Evolutionary conservation across 2,329 filamentous ascomycete genomes (phyloP).

Genomic region (Chaetothyriales sp.): DNA sequence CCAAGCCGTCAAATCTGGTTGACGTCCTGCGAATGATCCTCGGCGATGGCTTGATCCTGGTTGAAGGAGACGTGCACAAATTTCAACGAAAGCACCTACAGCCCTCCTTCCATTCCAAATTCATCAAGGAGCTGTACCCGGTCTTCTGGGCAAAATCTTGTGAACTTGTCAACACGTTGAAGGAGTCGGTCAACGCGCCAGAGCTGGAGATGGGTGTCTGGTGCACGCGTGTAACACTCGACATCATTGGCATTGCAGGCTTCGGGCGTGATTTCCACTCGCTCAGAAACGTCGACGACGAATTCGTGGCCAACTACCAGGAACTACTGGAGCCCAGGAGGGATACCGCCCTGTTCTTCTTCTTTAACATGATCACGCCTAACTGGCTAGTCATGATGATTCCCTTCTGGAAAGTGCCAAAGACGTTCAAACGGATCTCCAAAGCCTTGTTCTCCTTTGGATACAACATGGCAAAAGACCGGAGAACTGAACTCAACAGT

Average conservation of each 20-base stretch:
- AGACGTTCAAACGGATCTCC: constrained; percentile 25
- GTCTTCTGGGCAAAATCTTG: constrained; percentile 1
- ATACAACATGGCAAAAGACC: constrained; percentile 22
- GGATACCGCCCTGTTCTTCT: constrained; percentile 38
- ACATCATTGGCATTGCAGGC: constrained; percentile 40
- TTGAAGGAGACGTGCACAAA: constrained; percentile 3
- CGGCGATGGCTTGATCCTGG: constrained; percentile 1
- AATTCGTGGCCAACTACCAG: constrained; percentile 43
- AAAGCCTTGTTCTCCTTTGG: constrained; percentile 25
- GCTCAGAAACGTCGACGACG: constrained; percentile 44
- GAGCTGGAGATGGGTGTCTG: constrained; percentile 18
- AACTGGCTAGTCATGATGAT: constrained; percentile 40
- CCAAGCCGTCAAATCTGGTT: background rate
- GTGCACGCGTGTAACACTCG: constrained; percentile 33
- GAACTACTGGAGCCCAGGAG: constrained; percentile 37
- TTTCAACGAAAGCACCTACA: constrained; percentile 1
- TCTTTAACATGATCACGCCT: constrained; percentile 48
- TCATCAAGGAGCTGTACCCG: constrained; percentile 3
- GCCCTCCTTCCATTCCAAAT: background rate
- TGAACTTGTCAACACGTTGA: background rate
- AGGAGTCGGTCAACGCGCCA: constrained; percentile 19
- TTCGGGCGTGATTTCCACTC: constrained; percentile 41
- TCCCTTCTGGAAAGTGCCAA: constrained; percentile 20
- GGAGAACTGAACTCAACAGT: constrained; percentile 22
- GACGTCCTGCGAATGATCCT: background rate